phyloP scores from a whole-genome alignment of 2,329 filamentous ascomycete genomes.

The Ophiostoma ulmi region DNA sequence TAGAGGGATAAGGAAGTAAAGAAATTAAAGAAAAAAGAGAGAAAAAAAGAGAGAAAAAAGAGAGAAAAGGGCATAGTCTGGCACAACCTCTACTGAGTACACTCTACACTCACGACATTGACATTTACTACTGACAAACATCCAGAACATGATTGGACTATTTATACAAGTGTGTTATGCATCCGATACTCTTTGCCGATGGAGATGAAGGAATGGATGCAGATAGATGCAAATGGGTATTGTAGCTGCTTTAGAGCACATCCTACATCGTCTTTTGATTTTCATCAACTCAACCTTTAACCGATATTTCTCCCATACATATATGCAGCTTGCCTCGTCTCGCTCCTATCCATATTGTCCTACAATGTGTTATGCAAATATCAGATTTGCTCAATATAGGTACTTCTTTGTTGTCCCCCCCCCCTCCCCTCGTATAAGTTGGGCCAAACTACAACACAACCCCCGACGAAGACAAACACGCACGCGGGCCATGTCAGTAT shows the following conservation, averaged over 20 bases:
- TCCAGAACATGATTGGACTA: background rate
- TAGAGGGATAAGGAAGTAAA: background rate
- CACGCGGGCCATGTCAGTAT: conserved; percentile 10
- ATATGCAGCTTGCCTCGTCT: background rate
- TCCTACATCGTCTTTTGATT: background rate
- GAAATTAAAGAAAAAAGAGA: background rate
- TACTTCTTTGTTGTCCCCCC: background rate
- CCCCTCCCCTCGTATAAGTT: no score
- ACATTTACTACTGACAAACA: background rate
- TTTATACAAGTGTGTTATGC: background rate
- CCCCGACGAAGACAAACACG: conserved; percentile 1
- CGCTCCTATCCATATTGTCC: background rate
- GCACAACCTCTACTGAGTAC: background rate
- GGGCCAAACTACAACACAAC: background rate
- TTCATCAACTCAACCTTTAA: background rate
- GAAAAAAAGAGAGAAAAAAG: background rate
- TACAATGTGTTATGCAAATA: background rate
- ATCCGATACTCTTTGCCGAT: background rate
- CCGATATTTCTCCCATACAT: background rate
- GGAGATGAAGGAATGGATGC: background rate
- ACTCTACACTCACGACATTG: background rate
- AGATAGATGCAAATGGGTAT: background rate
- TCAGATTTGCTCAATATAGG: background rate
- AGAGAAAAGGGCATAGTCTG: background rate
- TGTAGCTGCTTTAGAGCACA: background rate